Evolutionary conservation across 257 asterid species (phyloP).

Genomic region (Buddleja alternifolia): DNA sequence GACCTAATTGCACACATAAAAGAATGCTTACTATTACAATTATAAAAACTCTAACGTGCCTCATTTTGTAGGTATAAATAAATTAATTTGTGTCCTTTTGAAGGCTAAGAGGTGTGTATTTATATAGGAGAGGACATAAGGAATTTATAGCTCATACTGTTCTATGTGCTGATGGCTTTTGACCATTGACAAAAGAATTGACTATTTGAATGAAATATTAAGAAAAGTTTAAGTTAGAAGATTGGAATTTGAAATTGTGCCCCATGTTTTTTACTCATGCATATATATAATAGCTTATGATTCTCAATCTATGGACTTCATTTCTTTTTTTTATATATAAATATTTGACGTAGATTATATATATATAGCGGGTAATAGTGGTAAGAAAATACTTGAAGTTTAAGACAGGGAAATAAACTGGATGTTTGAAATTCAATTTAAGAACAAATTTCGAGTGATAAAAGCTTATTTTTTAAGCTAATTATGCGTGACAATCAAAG

Average conservation of each 20-base stretch:
- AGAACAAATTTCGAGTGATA: too few relatives aligned
- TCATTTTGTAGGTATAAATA: conserved; percentile 40
- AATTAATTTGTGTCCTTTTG: neutral
- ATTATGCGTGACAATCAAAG: too few relatives aligned
- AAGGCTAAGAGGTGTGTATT: conserved; percentile 8
- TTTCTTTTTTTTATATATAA: too few relatives aligned
- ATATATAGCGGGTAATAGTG: too few relatives aligned
- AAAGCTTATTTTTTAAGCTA: too few relatives aligned
- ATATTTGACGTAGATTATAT: too few relatives aligned
- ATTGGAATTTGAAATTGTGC: conserved; percentile 16
- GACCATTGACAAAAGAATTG: conserved; percentile 13
- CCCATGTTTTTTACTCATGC: neutral
- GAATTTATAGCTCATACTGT: neutral
- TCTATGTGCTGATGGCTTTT: conserved; percentile 25
- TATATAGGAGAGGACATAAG: neutral
- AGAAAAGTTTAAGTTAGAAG: conserved; percentile 14
- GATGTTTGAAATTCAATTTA: too few relatives aligned
- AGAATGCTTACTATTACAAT: conserved; percentile 22
- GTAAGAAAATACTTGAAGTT: too few relatives aligned
- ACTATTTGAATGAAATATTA: conserved; percentile 7
- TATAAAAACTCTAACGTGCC: conserved; percentile 1
- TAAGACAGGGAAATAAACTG: too few relatives aligned
- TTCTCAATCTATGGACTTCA: too few relatives aligned
- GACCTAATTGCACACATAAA: conserved; percentile 23
- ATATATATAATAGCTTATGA: neutral